Base-by-base conservation (phyloP, 2,329 filamentous ascomycete species). In the Aspergillus sp. region DNA sequence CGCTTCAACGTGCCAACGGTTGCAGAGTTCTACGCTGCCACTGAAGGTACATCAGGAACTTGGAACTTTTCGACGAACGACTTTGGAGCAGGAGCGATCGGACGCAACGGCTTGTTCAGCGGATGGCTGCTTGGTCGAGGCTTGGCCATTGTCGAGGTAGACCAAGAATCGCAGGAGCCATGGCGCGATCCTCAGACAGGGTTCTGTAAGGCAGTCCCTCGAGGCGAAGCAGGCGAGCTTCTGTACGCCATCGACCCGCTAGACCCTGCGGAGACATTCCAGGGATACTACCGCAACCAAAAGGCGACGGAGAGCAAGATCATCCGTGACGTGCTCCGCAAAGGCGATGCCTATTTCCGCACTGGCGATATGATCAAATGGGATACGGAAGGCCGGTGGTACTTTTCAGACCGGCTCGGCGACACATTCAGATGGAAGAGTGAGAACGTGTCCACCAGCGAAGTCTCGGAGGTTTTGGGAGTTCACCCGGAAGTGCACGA, bases 281-380 rank as follows among this genome's bases (percentile, higher is more conserved):
- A 93, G 72, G 93, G 93, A 2, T 97, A 97, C 77, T 92, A 89
- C 76, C 87, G 88, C 62, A 92, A 96, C 73, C 75, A 83, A 15
- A 83, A 84, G 34, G 91, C 92, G 0, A 91, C 89, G 0, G 79
- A 87, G 45, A 83, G 85, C 66, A 96, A 96, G 77, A 84, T 96
- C 51, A 75, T 95, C 63, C 85, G 89, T 4, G 81, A 90, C 68
- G 91, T 95, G 2, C 86, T 95, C 65, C 80, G 78, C 61, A 89
- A 89, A 70, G 92, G 90, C 15, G 93, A 97, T 71, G 89, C 87
- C 0, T 96, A 87, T 82, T 96, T 93, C 81, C 87, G 92, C 25
- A 90, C 91, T 0, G 93, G 93, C n/a, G 93, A 97, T 70, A 83
- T 95, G 19, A 79, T 95, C 34, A 83, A 88, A n/a, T 85, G 84